Conservation (phyloP, 768 basidiomycete genomes). For the Heimioporus sp. region DNA sequence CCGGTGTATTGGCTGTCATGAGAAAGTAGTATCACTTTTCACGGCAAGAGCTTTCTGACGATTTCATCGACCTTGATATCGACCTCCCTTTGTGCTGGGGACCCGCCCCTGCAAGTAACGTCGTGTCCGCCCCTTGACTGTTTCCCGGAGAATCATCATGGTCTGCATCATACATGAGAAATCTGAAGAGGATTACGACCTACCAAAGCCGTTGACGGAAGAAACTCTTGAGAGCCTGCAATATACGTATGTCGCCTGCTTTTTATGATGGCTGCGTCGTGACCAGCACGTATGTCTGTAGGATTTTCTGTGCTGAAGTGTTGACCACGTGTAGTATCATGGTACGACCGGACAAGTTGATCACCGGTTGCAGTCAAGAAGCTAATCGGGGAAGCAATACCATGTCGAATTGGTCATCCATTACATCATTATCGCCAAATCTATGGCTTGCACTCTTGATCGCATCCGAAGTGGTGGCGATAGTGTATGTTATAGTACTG, state of each 20-base stretch:
- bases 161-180: constrained; percentile 65
- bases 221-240: constrained; percentile 76
- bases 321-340: constrained; percentile 67
- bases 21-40: constrained; percentile 41
- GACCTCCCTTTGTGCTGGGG: constrained; percentile 68
- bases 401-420: constrained; percentile 63
- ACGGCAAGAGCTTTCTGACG: neutral
- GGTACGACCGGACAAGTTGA: constrained; percentile 70
- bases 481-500: neutral
- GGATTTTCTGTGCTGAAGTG: constrained; percentile 71
- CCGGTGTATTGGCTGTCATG: constrained; percentile 80
- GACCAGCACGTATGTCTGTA: constrained; percentile 19
- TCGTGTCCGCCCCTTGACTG: constrained; percentile 62
- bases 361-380: constrained; percentile 85
- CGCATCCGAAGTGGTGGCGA: neutral
- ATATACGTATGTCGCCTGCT: constrained; percentile 58
- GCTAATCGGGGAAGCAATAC: constrained; percentile 82
- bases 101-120: constrained; percentile 81
- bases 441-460: too few relatives aligned
- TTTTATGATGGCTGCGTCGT: constrained; percentile 7
- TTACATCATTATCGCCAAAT: constrained; percentile 22
- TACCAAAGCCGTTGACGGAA: constrained; percentile 66
- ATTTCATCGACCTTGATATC: constrained; percentile 65
- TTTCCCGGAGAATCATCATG: constrained; percentile 48
- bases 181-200: constrained; percentile 70